Evolutionary conservation across 768 basidiomycete genomes (phyloP).

Genomic region (Tylopilus cervinicoccineus): DNA sequence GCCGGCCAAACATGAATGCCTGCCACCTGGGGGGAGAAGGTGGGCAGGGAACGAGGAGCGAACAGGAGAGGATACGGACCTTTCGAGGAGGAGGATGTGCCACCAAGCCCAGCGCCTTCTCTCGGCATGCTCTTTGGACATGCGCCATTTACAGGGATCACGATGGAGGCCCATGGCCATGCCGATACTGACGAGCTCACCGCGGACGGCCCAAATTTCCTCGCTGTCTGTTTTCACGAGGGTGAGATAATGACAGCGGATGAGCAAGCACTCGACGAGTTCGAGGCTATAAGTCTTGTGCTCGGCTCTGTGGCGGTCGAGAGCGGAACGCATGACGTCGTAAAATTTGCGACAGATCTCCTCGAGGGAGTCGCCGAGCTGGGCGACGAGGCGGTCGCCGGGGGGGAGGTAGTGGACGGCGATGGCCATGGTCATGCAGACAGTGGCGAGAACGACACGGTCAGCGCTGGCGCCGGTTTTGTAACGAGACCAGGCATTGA

Average conservation of each 20-base stretch:
- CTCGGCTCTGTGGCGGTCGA: conserved; percentile 60
- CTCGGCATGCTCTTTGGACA: conserved; percentile 67
- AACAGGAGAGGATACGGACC: conserved; percentile 40
- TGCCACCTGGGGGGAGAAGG: conserved; percentile 59
- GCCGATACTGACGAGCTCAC: conserved; percentile 69
- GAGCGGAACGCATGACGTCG: conserved; percentile 59
- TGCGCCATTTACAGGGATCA: conserved; percentile 76
- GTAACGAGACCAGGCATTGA: conserved; percentile 66
- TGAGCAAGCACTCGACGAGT: conserved; percentile 69
- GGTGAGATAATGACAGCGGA: conserved; percentile 68
- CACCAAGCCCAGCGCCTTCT: conserved; percentile 88
- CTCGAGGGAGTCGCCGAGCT: conserved; percentile 48
- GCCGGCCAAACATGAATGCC: conserved; percentile 83
- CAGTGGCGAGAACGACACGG: conserved; percentile 65
- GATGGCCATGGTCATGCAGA: conserved; percentile 71
- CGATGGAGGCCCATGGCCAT: conserved; percentile 84
- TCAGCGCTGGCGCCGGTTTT: conserved; percentile 63
- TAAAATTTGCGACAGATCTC: conserved; percentile 66
- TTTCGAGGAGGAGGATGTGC: conserved; percentile 79
- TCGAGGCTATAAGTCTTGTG: conserved; percentile 62
- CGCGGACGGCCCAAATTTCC: conserved; percentile 74
- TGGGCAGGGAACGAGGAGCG: conserved; percentile 1
- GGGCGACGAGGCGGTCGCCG: conserved; percentile 57
- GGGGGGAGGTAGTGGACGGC: conserved; percentile 69
- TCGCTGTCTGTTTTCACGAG: conserved; percentile 74